Base-by-base conservation (phyloP, 768 basidiomycete species). In the Mycena floridula region DNA sequence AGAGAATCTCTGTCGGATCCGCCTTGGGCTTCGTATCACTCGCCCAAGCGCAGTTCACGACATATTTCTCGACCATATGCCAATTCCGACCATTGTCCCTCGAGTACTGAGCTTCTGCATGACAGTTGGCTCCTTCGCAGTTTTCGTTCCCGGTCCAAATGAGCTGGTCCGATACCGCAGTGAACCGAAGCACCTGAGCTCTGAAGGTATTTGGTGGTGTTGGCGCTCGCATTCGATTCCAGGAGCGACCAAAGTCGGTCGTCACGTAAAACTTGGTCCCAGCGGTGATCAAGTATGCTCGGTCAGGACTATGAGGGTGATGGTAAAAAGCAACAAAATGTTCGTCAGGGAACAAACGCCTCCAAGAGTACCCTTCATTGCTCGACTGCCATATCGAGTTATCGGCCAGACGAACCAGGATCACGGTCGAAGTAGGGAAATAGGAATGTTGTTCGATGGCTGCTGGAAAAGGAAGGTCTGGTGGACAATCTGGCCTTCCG, bases 311-410 rank as follows among this genome's bases (percentile, higher is more conserved):
- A 66, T 85, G 87, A 25, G 74, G 66, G 69, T 99, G 95, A 68
- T 94, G 88, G 54, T 87, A 87, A 64, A 97, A 86, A 1, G 76
- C 81, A 26, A 96, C 65, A 69, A 97, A 87, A 13, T 71, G 76
- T 47, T 83, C 70, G 1, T 67, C 70, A 0, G 78, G 72, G 57
- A 60, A 66, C 12, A 83, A 72, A 47, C 80, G 82, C 35, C 73
- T 72, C 94, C 95, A 99, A 0, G 82, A 82, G 63, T 90, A 92
- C 1, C 95, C 96, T 63, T 99, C 94, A 58, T 93, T 97, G 54
- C 79, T 81, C 1, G 92, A 96, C 67, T 97, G 93, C 91, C 91
- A 98, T 43, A 98, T 72, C 0, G 77, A 73, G 49, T 79, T 63
- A 56, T 98, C 92, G 1, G 61, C 59, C 3, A 96, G 74, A 5